A percentile compares a stretch with the other conserved stretches of the same genome.
These are phyloP conservation scores for Rubroshorea leprosula DNA, from an alignment of 345 rosid genomes.

Conservation along the genomic window DNA sequence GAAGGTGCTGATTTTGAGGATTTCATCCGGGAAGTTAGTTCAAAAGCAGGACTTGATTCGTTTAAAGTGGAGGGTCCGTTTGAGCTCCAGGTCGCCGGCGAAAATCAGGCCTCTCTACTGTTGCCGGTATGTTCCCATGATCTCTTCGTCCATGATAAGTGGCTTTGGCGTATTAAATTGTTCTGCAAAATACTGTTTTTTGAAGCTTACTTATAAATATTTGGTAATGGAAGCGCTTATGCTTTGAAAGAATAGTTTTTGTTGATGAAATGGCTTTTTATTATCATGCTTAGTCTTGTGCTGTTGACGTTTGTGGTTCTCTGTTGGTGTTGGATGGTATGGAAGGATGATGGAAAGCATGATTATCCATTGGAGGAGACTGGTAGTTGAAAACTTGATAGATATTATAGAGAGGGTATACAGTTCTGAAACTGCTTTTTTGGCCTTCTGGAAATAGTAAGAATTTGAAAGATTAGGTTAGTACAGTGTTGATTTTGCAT, in stretches of 20 bases:
- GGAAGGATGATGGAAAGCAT: background rate
- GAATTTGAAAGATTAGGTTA: background rate
- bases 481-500: background rate
- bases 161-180: background rate
- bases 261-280: no score
- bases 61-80: slow-evolving; percentile 59
- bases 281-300: background rate
- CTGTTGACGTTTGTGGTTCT: background rate
- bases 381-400: background rate
- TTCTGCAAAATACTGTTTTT: background rate
- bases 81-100: slow-evolving; percentile 43
- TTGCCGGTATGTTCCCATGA: slow-evolving; percentile 42
- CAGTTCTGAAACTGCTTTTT: no score
- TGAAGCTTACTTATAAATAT: background rate
- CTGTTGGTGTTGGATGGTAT: background rate
- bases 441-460: no score
- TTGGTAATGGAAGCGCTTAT: background rate
- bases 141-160: background rate
- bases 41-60: slow-evolving; percentile 36
- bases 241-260: background rate
- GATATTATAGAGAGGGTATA: background rate
- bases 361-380: background rate
- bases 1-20: slow-evolving; percentile 30
- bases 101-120: slow-evolving; percentile 34
- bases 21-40: slow-evolving; percentile 30